Evolutionary conservation across 148 eudicot species (phyloP), one percentile per base, ranked within the genome.

Genomic region (Salicornia ramosissima): DNA sequence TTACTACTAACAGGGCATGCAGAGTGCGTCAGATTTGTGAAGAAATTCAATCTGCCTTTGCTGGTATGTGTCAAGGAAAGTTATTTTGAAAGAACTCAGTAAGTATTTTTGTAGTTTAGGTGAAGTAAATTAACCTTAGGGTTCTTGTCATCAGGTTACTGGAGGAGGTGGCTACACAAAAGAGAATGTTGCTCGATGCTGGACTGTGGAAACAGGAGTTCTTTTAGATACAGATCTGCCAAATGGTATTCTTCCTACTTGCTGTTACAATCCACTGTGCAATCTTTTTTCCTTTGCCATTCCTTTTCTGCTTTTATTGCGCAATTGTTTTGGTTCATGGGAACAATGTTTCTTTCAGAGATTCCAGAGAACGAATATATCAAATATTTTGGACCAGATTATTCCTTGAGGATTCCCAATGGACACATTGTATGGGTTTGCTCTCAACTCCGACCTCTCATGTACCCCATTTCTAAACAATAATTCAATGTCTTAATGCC

Each of bases 121-220:
- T 75, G 62, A 55, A 50, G 52, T 50, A 59, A 29, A n/a, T 53
- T 56, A 52, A 65, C 45, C 24, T 28, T 43, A 52, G 57, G 50
- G 47, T 12, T 74, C 64, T 77, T 76, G 61, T 64, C n/a, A 56
- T 62, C 72, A 94, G 99, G 99, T 94, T 69, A 94, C 99, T 69
- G 96, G 97, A 73, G 97, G 97, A 59, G 97, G 99, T 21, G 99
- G 99, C 68, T 94, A 94, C 81, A 94, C 99, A 24, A 94, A 94
- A 73, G 99, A 94, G 79, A 94, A 94, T 83, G 99, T 94, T 49
- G 99, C 99, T 74, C 84, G 99, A 68, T 94, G 99, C 77, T 94
- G 99, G 99, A 82, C 99, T 73, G 83, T 94, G 43, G 99, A 94
- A 83, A 94, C 99, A 29, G 97, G 96, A 71, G 84, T 85, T 78